Evolutionary conservation across 2,329 filamentous ascomycete genomes (phyloP).

Genomic region (Clarireedia homoeocarpa): DNA sequence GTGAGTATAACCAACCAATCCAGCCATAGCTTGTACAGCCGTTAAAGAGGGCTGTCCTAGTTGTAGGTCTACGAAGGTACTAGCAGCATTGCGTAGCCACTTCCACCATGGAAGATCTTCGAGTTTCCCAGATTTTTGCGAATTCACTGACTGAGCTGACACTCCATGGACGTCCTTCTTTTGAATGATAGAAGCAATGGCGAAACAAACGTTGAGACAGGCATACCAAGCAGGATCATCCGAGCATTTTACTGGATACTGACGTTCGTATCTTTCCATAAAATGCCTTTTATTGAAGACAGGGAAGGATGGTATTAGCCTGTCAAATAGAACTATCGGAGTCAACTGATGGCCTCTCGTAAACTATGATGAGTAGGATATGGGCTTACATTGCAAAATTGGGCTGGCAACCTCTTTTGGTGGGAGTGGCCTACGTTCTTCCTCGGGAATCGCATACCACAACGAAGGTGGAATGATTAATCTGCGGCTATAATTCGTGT

Average conservation of each 20-base stretch:
- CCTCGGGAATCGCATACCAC: conserved; percentile 17
- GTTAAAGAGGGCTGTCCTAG: conserved; percentile 17
- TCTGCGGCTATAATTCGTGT: not conserved
- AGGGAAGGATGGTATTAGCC: conserved; percentile 7
- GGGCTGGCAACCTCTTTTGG: conserved; percentile 16
- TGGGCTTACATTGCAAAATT: conserved; percentile 17
- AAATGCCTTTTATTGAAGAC: conserved; percentile 16
- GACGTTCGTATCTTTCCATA: conserved; percentile 13
- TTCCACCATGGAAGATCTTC: not conserved
- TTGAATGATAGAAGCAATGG: conserved; percentile 8
- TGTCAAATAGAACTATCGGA: conserved; percentile 1
- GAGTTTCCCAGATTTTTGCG: not conserved
- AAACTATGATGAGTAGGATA: not conserved
- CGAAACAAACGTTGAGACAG: conserved; percentile 20
- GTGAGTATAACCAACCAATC: conserved; percentile 3
- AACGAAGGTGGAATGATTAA: not conserved
- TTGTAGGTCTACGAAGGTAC: conserved; percentile 18
- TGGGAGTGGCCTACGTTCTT: conserved; percentile 15
- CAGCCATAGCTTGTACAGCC: conserved; percentile 20
- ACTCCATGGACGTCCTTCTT: conserved; percentile 10
- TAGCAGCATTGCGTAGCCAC: conserved; percentile 15
- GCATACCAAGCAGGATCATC: conserved; percentile 21
- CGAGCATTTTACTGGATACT: conserved; percentile 18
- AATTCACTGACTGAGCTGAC: not conserved
- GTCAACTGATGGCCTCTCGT: not conserved